These are phyloP conservation scores for Lodderomyces theae DNA, from an alignment of 1,139 yeast species.

Conservation along the genomic window DNA sequence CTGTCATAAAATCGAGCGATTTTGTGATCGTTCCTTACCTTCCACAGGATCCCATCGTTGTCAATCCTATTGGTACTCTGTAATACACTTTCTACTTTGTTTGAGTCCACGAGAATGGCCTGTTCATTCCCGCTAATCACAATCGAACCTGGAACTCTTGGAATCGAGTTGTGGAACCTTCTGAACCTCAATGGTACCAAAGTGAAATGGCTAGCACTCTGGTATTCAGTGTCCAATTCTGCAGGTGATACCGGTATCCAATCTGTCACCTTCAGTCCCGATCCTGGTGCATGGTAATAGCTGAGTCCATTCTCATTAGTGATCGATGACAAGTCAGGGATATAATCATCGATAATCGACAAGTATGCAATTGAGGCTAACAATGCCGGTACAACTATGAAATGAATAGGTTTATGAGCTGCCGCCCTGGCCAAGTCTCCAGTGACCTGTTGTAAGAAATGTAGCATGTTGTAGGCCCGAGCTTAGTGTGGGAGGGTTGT, in stretches of 20 bases:
- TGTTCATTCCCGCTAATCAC: constrained; percentile 38
- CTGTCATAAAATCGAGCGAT: constrained; percentile 66
- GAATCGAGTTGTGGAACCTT: constrained; percentile 35
- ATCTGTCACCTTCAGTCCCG: constrained; percentile 21
- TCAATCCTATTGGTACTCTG: constrained; percentile 30
- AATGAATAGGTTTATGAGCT: constrained; percentile 87
- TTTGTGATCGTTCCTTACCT: constrained; percentile 62
- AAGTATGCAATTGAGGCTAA: constrained; percentile 81
- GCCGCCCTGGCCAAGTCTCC: constrained; percentile 58
- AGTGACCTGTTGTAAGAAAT: constrained; percentile 30
- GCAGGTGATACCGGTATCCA: constrained; percentile 39
- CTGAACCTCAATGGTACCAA: constrained; percentile 58
- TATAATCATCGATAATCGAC: constrained; percentile 76
- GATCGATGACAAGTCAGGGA: constrained; percentile 36
- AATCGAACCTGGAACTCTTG: constrained; percentile 32
- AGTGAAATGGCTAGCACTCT: constrained; percentile 45
- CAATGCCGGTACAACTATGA: constrained; percentile 69
- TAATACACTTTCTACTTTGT: constrained; percentile 32
- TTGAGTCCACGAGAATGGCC: constrained; percentile 41
- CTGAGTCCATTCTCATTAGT: constrained; percentile 15
- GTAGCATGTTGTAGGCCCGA: constrained; percentile 28
- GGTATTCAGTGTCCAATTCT: constrained; percentile 30
- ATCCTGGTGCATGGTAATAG: constrained; percentile 41
- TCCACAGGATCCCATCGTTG: constrained; percentile 54
- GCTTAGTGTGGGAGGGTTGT: no score